Base-by-base conservation (phyloP, 148 eudicot species). In the Silene conica region DNA sequence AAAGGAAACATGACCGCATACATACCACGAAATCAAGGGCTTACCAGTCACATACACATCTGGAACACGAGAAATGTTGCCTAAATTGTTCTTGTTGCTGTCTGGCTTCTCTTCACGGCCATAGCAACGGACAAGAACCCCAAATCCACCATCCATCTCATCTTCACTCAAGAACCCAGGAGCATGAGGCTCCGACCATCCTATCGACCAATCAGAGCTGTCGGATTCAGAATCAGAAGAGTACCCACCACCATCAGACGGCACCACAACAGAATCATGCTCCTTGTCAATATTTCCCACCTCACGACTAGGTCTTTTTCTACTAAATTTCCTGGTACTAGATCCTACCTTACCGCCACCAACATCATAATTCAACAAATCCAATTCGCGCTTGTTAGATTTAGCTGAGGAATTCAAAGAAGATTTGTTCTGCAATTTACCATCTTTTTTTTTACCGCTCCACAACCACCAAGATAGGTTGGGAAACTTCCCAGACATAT, bases 121-220 rank as follows among this genome's bases (percentile, higher is more conserved):
- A 71, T 91, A 93, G 83, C 97, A 93, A 74, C 91, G 98, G 67
- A 93, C 98, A 66, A 93, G 75, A 71, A 93, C 97, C 45, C 91
- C 98, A 86, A 93, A 93, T 67, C 95, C 90, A 69, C 81, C 83
- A 67, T 89, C 98, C 6, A 46, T 84, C 82, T 87, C 98, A 73
- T 89, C 95, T 65, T 91, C 97, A 80, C 91, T 87, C 84, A 87
- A 88, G 81, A 93, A 93, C 76, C 82, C 95, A 69, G 91, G 79
- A 63, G 85, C 92, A 70, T 88, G 97, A 6, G 95, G 97, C 78
- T 93, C 98, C 70, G 88, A 78, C 98, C 98, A 93, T 78, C 97
- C 97, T 15, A 93, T 88, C 0, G 98, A 91, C 97, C 98, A 91
- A 83, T 93, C 98, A 9, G 98, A 91, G 57, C 87, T 92, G 62